Evolutionary conservation across 1,284 basidiomycete species (phyloP).

Genomic region (Ceratorhiza oryzae-sativae): DNA sequence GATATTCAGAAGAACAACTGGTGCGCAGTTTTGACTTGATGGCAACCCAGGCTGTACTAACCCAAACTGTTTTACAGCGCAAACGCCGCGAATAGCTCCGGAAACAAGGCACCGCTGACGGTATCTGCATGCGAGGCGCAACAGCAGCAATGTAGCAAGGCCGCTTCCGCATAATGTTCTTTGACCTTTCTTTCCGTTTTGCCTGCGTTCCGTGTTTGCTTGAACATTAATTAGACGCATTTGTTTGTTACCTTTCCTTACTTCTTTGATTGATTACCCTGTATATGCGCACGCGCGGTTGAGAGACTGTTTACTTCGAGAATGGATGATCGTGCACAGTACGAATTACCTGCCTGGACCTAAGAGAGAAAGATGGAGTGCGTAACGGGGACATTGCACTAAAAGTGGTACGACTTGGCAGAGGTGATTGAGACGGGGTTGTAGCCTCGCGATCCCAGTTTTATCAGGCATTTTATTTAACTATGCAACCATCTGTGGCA

Average conservation of each 20-base stretch:
- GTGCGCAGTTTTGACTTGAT: neutral
- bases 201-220: neutral
- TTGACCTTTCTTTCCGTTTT: neutral
- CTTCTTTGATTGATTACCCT: constrained; percentile 11
- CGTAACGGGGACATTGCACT: no score
- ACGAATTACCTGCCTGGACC: neutral
- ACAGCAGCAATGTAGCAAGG: neutral
- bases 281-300: constrained; percentile 9
- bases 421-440: neutral
- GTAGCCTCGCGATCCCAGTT: no score
- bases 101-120: constrained; percentile 20
- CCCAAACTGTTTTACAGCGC: neutral
- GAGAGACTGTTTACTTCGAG: constrained; percentile 18
- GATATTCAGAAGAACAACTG: constrained; percentile 28
- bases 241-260: neutral
- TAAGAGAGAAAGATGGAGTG: neutral
- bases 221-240: constrained; percentile 6
- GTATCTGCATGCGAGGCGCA: constrained; percentile 12
- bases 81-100: constrained; percentile 11
- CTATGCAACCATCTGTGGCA: no score
- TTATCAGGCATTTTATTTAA: no score
- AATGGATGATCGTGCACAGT: constrained; percentile 18
- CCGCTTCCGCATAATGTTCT: neutral
- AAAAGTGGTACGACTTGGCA: neutral
- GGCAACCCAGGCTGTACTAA: no score